These are phyloP conservation scores for Metschnikowia kunwiensis DNA, from an alignment of 805 yeast genomes.

Conservation along the genomic window DNA sequence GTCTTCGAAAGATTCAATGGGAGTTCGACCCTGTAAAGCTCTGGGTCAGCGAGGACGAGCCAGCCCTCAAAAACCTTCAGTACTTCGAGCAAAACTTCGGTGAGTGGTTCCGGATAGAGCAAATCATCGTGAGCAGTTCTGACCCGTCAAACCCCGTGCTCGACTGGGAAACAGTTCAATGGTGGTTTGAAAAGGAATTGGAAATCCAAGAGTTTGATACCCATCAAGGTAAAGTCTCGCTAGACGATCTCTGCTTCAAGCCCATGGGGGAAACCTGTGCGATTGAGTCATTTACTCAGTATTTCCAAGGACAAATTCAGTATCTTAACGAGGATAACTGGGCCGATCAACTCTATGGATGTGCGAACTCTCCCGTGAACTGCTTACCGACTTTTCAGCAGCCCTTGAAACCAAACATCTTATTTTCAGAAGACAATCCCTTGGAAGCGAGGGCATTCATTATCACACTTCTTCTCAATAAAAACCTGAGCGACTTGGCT, in stretches of 20 bases:
- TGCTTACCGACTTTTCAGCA: conserved; percentile 91
- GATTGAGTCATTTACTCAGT: conserved; percentile 84
- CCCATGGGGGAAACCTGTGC: conserved; percentile 80
- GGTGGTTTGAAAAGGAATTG: conserved; percentile 87
- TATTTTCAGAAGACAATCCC: conserved; percentile 55
- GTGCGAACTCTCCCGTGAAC: conserved; percentile 79
- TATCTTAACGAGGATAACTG: conserved; percentile 52
- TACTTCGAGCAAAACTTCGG: conserved; percentile 82
- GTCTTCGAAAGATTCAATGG: conserved; percentile 49
- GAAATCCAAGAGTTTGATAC: conserved; percentile 35
- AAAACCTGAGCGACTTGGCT: conserved; percentile 40
- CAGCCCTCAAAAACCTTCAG: conserved; percentile 62
- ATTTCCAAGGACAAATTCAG: conserved; percentile 63
- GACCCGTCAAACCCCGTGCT: conserved; percentile 60
- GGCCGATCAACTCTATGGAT: conserved; percentile 50
- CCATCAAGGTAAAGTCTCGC: conserved; percentile 23
- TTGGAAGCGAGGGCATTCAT: conserved; percentile 69
- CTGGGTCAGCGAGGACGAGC: conserved; percentile 85
- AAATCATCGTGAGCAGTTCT: conserved; percentile 58
- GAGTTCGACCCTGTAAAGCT: conserved; percentile 79
- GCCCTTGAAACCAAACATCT: conserved; percentile 68
- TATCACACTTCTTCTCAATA: conserved; percentile 67
- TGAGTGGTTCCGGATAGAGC: conserved; percentile 88
- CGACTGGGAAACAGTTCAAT: conserved; percentile 63
- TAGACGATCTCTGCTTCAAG: conserved; percentile 75